Evolutionary conservation across 257 asterid genomes (phyloP), one percentile per base, ranked within the genome.

Genomic region (Solanum arcanum): DNA sequence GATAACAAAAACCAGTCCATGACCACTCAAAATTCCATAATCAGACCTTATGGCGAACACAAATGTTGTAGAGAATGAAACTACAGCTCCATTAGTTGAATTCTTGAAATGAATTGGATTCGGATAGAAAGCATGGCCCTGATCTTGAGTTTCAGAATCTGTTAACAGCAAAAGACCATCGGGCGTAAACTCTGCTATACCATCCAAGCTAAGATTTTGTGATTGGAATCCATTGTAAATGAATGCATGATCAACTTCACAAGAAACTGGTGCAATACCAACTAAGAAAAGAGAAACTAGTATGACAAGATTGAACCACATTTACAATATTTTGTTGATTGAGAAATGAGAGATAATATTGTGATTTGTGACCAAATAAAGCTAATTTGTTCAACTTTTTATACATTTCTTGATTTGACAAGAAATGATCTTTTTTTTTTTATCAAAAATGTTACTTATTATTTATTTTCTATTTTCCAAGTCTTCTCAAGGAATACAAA

Each of bases 91-190:
- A 66, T 88, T 91, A 5, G 89, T 16, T 37, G 93, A 88, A 77
- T 88, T 90, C 87, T 91, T 95, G 93, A 95, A 94, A 2, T 18
- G 7, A 5, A 94, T 10, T 3, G 95, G 95, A 86, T 31, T 64
- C 0, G 95, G 93, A 39, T 86, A 90, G 72, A 95, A 94, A 49
- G 95, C 97, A 41, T 94, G 95, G 13, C 97, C 95, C 2, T 66
- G 72, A 20, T 42, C 49, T 86, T 90, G 91, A 18, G 56, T 89
- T 84, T 93, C 89, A 75, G 83, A 84, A 81, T 93, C 94, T 25
- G 94, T 90, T 5, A 95, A 90, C 83, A 62, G 59, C 87, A 95
- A 85, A 35, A 94, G 91, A 37, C 95, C 95, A 46, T 90, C 88
- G 7, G 89, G 44, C 0, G 87, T 83, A 88, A 95, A 18, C 12